Percentiles rank a stretch among this genome's conserved stretches.
Evolutionary conservation across 192 early-diverging fungal genomes (phyloP).

Genomic region (Coemansia aciculifera): DNA sequence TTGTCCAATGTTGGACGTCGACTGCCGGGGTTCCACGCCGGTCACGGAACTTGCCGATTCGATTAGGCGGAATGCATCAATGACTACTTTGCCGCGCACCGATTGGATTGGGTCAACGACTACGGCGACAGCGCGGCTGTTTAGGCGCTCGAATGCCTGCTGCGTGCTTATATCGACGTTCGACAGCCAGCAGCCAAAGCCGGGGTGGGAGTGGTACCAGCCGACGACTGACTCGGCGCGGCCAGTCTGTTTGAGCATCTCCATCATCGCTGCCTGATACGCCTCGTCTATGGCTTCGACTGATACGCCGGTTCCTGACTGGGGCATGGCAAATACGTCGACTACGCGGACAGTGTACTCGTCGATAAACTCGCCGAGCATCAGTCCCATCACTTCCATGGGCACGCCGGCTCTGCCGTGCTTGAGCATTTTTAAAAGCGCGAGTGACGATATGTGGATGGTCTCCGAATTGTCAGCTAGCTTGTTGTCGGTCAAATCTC

Average conservation of each 20-base stretch:
- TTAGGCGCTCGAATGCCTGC: slow-evolving; percentile 94
- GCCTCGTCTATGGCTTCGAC: slow-evolving; percentile 99
- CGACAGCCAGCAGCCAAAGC: slow-evolving; percentile 99
- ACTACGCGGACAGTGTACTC: slow-evolving; percentile 99
- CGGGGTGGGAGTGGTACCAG: slow-evolving; percentile 99
- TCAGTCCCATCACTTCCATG: slow-evolving; percentile 99
- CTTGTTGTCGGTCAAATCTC: slow-evolving; percentile 41
- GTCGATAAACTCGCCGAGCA: slow-evolving; percentile 99
- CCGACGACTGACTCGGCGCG: slow-evolving; percentile 98
- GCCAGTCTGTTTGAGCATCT: slow-evolving; percentile 99
- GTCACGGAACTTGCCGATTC: slow-evolving; percentile 82
- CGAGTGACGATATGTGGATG: slow-evolving; percentile 98
- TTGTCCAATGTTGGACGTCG: slow-evolving; percentile 97
- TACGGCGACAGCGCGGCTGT: slow-evolving; percentile 93
- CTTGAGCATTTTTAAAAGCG: slow-evolving; percentile 95
- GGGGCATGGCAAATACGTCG: slow-evolving; percentile 99
- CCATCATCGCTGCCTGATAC: slow-evolving; percentile 99
- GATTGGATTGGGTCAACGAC: slow-evolving; percentile 99
- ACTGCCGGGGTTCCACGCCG: slow-evolving; percentile 94
- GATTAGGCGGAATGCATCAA: slow-evolving; percentile 98
- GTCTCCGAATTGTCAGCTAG: slow-evolving; percentile 92
- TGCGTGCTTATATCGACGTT: slow-evolving; percentile 99
- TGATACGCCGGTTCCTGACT: slow-evolving; percentile 97
- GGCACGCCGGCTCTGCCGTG: slow-evolving; percentile 96
- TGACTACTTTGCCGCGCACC: slow-evolving; percentile 99